Base-by-base conservation (phyloP, 768 basidiomycete species). In the Chalciporus chontae region DNA sequence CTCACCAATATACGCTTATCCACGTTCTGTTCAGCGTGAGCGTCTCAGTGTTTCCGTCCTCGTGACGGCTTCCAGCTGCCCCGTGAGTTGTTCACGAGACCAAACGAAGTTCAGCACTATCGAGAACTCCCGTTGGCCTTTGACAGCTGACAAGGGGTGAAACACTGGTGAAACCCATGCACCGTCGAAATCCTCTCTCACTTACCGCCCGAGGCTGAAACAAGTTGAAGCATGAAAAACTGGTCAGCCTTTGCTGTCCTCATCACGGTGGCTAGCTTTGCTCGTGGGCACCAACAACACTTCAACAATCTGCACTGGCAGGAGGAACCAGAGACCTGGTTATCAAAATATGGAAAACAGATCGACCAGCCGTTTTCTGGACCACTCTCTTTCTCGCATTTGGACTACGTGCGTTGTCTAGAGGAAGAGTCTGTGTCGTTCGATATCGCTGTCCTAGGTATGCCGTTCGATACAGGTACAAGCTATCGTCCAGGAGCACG, bases 361-460 rank as follows among this genome's bases (percentile, higher is more conserved):
- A 73, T 76, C 17, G 90, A 94, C 68, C 80, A 84, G 37, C 67
- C 75, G 5, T 94, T 90, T 72, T 81, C 86, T 6, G 92, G 93
- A 0, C 85, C 90, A 26, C 74, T 87, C 14, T 76, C 88, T 0
- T 95, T 94, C 71, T 87, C 90, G 17, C 91, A 91, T 60, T 71
- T 90, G 13, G 84, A 88, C 2, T 91, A 90, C 63, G 57, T 72
- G 8, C 78, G 78, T 32, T 92, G 90, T 62, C 72, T 92, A 34
- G 83, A 87, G 53, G 73, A 85, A 54, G 72, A 74, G 43, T 61
- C 59, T 14, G 61, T 69, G 13, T 56, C 58, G 3, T 87, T 87
- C 58, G 88, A 94, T 65, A 81, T 94, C 46, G 90, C 87, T 1
- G 64, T 94, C 32, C 68, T 94, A 5, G 91, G 88, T 8, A 80